phyloP scores from a whole-genome alignment of 129 eudicot genomes.

The Arctium minus region DNA sequence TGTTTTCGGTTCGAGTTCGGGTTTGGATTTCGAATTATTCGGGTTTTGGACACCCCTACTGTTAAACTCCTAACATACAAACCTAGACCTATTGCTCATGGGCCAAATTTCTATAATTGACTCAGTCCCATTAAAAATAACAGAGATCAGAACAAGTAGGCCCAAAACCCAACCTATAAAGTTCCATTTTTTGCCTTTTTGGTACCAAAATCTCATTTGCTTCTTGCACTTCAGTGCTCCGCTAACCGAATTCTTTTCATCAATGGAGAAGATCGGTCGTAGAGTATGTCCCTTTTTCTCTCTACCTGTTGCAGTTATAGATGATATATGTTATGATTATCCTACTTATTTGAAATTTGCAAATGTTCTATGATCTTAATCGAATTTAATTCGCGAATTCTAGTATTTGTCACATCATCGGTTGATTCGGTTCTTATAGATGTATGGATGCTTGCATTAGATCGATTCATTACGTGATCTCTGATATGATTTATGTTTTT shows the following conservation, averaged over 20 bases:
- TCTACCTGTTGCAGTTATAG: background rate
- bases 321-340: background rate
- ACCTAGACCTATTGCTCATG: background rate
- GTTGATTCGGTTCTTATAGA: background rate
- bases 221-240: background rate
- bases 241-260: conserved; percentile 5
- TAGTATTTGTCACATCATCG: background rate
- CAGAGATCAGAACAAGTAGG: background rate
- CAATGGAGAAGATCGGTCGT: conserved; percentile 29
- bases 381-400: background rate
- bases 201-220: conserved; percentile 5
- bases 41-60: too few relatives aligned
- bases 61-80: too few relatives aligned
- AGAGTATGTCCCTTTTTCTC: conserved; percentile 23
- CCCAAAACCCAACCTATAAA: background rate
- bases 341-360: background rate
- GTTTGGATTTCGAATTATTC: too few relatives aligned
- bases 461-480: conserved; percentile 10
- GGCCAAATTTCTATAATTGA: background rate
- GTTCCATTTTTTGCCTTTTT: background rate
- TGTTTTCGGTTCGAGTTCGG: too few relatives aligned
- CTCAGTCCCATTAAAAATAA: background rate
- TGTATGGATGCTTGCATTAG: background rate
- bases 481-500: background rate
- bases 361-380: background rate